These are phyloP conservation scores for Lactifluus hygrophoroides DNA, from an alignment of 768 basidiomycete genomes.

Conservation along the genomic window DNA sequence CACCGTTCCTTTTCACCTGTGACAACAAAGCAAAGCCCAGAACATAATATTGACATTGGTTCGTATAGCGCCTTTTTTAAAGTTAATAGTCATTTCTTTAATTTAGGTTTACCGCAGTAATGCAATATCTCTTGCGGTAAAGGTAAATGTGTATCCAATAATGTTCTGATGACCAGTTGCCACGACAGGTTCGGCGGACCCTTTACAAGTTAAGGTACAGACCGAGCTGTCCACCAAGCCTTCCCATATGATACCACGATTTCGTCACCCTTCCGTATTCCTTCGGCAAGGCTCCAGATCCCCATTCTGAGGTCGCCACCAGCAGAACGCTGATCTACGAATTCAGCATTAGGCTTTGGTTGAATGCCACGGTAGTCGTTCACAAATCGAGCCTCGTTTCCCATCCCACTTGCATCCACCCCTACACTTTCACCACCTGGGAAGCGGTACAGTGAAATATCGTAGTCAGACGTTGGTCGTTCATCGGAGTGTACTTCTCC, in stretches of 20 bases:
- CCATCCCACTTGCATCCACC: slow-evolving; percentile 63
- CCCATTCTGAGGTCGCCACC: slow-evolving; percentile 67
- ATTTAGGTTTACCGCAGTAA: slow-evolving; percentile 5
- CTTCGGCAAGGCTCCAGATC: slow-evolving; percentile 54
- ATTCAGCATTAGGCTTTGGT: slow-evolving; percentile 59
- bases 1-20: background rate
- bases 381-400: slow-evolving; percentile 84
- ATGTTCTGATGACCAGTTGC: background rate
- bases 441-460: slow-evolving; percentile 67
- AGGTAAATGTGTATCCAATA: background rate
- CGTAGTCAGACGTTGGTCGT: slow-evolving; percentile 73
- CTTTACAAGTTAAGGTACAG: slow-evolving; percentile 1
- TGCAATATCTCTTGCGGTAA: slow-evolving; percentile 5
- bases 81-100: slow-evolving; percentile 9
- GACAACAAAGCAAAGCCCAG: background rate
- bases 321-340: slow-evolving; percentile 45
- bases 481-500: slow-evolving; percentile 80
- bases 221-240: slow-evolving; percentile 64
- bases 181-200: slow-evolving; percentile 5
- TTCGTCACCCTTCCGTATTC: slow-evolving; percentile 73
- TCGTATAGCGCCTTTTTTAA: slow-evolving; percentile 1
- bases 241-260: slow-evolving; percentile 86
- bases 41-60: slow-evolving; percentile 3
- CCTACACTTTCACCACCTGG: slow-evolving; percentile 58
- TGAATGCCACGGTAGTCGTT: slow-evolving; percentile 86